Evolutionary conservation across 1,284 basidiomycete species (phyloP).

Genomic region (Trichosporon sp.): DNA sequence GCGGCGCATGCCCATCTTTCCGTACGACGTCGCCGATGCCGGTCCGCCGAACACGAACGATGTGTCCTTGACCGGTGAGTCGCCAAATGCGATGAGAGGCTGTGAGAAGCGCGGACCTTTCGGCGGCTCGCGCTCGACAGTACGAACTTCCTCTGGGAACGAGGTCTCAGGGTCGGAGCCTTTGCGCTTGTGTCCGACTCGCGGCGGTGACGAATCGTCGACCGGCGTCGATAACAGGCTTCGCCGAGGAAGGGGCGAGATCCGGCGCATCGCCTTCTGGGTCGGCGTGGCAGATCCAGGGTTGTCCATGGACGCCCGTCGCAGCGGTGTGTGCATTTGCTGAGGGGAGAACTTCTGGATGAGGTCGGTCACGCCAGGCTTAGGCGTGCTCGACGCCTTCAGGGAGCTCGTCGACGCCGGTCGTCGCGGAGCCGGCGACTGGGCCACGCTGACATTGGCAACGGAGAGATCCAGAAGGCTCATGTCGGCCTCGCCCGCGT

Average conservation of each 20-base stretch:
- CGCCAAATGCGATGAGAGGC: slow-evolving; percentile 32
- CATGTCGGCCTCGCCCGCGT: not conserved
- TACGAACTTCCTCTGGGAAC: not conserved
- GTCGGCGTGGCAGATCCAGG: not conserved
- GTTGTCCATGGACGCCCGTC: not conserved
- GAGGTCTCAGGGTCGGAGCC: slow-evolving; percentile 23
- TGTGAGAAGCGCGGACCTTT: slow-evolving; percentile 23
- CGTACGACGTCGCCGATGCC: not conserved
- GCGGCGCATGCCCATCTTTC: slow-evolving; percentile 14
- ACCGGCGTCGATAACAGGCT: not conserved
- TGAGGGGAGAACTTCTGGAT: slow-evolving; percentile 23
- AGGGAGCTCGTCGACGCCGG: slow-evolving; percentile 19
- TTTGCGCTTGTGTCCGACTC: slow-evolving; percentile 28
- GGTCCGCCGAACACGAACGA: slow-evolving; percentile 26
- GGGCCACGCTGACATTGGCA: slow-evolving; percentile 16
- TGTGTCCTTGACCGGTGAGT: slow-evolving; percentile 21
- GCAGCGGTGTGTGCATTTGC: slow-evolving; percentile 8
- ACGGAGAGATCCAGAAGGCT: slow-evolving; percentile 28
- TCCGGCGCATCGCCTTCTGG: slow-evolving; percentile 16
- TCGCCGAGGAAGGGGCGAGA: slow-evolving; percentile 27
- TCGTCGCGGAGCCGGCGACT: not conserved
- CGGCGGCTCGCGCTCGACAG: not conserved
- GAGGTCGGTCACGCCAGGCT: slow-evolving; percentile 19
- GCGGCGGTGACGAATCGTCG: slow-evolving; percentile 16
- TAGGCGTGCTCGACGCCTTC: slow-evolving; percentile 7